Evolutionary conservation across 169 alveolate genomes (phyloP).

Genomic region (Eimeria brunetti): DNA sequence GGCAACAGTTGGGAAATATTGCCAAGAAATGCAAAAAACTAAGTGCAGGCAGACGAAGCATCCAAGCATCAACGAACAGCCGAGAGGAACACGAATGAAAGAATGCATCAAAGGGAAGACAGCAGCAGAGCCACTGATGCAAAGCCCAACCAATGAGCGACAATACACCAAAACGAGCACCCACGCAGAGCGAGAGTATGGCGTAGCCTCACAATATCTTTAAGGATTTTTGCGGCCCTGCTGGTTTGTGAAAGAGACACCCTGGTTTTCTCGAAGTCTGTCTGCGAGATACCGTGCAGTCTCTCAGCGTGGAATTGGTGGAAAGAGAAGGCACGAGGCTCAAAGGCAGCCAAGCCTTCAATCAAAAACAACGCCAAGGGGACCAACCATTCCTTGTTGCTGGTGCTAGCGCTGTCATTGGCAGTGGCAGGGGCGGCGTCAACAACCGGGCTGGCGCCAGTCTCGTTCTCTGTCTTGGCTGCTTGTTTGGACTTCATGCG

Average conservation of each 20-base stretch:
- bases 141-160: neutral
- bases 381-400: conserved; percentile 51
- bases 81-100: too few species aligned
- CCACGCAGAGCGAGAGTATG: neutral
- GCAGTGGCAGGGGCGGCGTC: conserved; percentile 1
- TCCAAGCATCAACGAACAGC: neutral
- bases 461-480: neutral
- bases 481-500: neutral
- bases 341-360: conserved; percentile 78
- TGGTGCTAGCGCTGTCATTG: conserved; percentile 4
- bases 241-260: conserved; percentile 68
- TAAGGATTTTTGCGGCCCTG: conserved; percentile 61
- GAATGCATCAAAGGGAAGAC: neutral
- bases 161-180: neutral
- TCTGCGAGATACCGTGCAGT: conserved; percentile 57
- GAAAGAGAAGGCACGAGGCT: conserved; percentile 68
- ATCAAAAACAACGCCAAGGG: conserved; percentile 67
- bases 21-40: neutral
- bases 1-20: neutral
- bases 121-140: neutral
- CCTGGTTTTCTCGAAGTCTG: conserved; percentile 62
- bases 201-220: conserved; percentile 48
- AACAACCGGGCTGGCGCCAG: neutral
- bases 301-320: conserved; percentile 75
- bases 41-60: neutral